phyloP scores from a whole-genome alignment of 1,284 basidiomycete genomes.

The Ceraceosorus guamensis region DNA sequence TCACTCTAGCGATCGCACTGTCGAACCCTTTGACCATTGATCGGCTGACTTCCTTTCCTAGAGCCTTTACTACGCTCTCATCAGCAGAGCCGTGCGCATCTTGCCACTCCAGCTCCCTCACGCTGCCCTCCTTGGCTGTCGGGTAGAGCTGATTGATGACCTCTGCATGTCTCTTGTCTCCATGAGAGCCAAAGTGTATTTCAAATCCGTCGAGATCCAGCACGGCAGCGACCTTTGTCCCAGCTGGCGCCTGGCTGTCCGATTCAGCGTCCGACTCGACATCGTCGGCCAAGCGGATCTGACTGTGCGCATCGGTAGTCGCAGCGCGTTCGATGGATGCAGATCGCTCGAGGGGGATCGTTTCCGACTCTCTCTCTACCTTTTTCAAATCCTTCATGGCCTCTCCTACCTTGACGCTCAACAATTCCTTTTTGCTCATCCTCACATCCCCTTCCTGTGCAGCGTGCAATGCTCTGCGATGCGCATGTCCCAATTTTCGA shows the following conservation, averaged over 20 bases:
- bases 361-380: too few species aligned
- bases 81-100: neutral
- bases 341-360: too few species aligned
- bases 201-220: slow-evolving; percentile 20
- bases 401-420: too few species aligned
- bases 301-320: too few species aligned
- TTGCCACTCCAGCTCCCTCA: slow-evolving; percentile 3
- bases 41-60: neutral
- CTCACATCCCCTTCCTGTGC: too few species aligned
- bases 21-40: neutral
- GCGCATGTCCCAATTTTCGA: too few species aligned
- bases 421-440: too few species aligned
- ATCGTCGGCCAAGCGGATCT: too few species aligned
- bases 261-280: too few species aligned
- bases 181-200: slow-evolving; percentile 25
- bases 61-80: neutral
- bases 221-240: slow-evolving; percentile 12
- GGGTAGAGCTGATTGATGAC: neutral
- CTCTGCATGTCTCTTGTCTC: slow-evolving; percentile 19
- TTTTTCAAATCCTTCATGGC: too few species aligned
- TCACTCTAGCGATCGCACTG: neutral
- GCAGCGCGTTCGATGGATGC: too few species aligned
- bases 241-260: neutral
- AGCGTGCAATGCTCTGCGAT: too few species aligned
- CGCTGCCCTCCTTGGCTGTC: neutral